Conservation (phyloP, 2,329 filamentous ascomycete genomes). For the Aspergillus sp. region DNA sequence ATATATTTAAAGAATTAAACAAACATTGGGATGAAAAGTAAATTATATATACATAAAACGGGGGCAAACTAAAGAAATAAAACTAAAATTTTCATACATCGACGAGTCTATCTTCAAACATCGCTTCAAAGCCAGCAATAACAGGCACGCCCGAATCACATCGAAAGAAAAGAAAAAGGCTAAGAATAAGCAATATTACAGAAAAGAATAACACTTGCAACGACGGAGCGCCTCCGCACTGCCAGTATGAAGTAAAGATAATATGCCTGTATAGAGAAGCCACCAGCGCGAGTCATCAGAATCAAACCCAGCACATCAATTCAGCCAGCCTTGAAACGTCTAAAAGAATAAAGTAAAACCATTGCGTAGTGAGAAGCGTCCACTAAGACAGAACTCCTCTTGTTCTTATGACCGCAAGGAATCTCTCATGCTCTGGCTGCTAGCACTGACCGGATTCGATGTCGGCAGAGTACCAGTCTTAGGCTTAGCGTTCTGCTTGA, state of each 20-base stretch:
- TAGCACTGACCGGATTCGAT: slow-evolving; percentile 72
- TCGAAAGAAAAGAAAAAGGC: not conserved
- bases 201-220: no score
- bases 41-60: no score
- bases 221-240: no score
- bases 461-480: slow-evolving; percentile 63
- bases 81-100: slow-evolving; percentile 7
- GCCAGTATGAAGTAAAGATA: not conserved
- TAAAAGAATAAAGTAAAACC: no score
- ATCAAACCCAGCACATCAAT: no score
- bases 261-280: no score
- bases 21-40: slow-evolving; percentile 2
- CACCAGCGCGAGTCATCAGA: no score
- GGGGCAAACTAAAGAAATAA: not conserved
- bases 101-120: not conserved
- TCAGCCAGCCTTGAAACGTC: no score
- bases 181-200: not conserved
- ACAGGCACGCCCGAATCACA: not conserved
- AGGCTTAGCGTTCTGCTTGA: slow-evolving; percentile 64
- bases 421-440: slow-evolving; percentile 83
- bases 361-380: no score
- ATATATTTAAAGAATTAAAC: slow-evolving; percentile 9
- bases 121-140: not conserved
- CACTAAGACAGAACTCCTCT: slow-evolving; percentile 2
- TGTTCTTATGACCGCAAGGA: slow-evolving; percentile 59